Percentiles rank a stretch among this genome's conserved stretches.
Evolutionary conservation across 345 rosid species (phyloP).

Genomic region (Pugionium cornutum): DNA sequence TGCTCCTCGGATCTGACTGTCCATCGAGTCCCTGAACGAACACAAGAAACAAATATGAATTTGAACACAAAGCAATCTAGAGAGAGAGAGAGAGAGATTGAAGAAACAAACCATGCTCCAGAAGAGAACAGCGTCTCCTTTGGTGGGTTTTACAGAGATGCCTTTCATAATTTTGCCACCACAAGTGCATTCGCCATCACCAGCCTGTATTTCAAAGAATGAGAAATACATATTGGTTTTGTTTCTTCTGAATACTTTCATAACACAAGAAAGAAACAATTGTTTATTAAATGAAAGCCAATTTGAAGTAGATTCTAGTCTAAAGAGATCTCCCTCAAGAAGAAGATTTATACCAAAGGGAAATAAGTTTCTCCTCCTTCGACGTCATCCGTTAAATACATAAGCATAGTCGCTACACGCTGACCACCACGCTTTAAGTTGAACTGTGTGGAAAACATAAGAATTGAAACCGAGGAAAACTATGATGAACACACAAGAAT

Average conservation of each 20-base stretch:
- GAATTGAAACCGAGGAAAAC: background rate
- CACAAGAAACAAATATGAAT: slow-evolving; percentile 7
- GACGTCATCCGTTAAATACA: slow-evolving; percentile 83
- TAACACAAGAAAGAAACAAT: background rate
- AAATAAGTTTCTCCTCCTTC: slow-evolving; percentile 99
- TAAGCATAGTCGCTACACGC: slow-evolving; percentile 86
- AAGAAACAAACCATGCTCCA: slow-evolving; percentile 95
- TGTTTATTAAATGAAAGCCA: background rate
- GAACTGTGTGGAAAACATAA: slow-evolving; percentile 49
- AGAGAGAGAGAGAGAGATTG: slow-evolving; percentile 5
- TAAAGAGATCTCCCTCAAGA: background rate
- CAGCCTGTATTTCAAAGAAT: slow-evolving; percentile 61
- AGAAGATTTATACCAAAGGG: slow-evolving; percentile 63
- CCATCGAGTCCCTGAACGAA: slow-evolving; percentile 71
- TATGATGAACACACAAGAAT: background rate
- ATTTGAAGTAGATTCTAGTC: background rate
- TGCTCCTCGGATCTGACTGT: slow-evolving; percentile 74
- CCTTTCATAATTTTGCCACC: slow-evolving; percentile 80
- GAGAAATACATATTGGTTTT: background rate
- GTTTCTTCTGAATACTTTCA: background rate
- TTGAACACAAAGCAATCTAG: background rate
- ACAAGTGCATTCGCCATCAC: slow-evolving; percentile 76
- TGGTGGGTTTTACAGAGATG: slow-evolving; percentile 78
- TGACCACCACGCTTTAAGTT: slow-evolving; percentile 94
- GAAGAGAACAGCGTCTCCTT: slow-evolving; percentile 92